Base-by-base conservation (phyloP, 2,329 filamentous ascomycete species). In the Penicillium sp. region DNA sequence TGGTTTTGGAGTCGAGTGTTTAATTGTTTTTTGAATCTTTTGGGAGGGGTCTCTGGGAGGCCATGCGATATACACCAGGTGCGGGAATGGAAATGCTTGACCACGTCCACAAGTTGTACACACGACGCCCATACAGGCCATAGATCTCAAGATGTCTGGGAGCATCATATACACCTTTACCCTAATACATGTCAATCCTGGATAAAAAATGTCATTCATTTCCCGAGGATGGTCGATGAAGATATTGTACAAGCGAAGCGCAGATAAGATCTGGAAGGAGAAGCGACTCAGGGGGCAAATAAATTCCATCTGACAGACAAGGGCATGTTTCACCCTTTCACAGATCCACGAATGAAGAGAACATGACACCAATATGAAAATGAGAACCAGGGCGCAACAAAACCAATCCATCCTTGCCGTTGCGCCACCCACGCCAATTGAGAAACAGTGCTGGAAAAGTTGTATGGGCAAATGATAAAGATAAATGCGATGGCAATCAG, bases 401-500 rank as follows among this genome's bases (percentile, higher is more conserved):
- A 29, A 53, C 57, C 57, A 46, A 49, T 57, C 34, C 36, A 42
- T 26, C 24, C 46, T 38, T 41, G 36, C 51, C 55, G 38, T 54
- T 56, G 51, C 61, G 61, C 58, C 56, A 13, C 18, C 16, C 36
- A 39, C 36, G 36, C 36, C 36, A 18, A 39, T 39, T 4, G 36
- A 39, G 18, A 21, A 21, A 39, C 16, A 39, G 16, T 39, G 34
- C 16, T 39, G 18, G 36, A 21, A 39, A 39, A 21, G 18, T 21
- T 39, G 23, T 18, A 39, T 21, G 12, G 36, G 36, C 16, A 13
- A 12, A 21, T 21, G 36, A 18, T 21, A 42, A 49, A 52, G 9
- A 34, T 13, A 41, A 31, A 47, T 21, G 29, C 29, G 29, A 39
- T 18, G 5, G 15, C 9, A 42, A 36, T 52, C 81, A 97, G 69